Evolutionary conservation across 163 green algal species (phyloP).

Genomic region (Chloroidium sp.): DNA sequence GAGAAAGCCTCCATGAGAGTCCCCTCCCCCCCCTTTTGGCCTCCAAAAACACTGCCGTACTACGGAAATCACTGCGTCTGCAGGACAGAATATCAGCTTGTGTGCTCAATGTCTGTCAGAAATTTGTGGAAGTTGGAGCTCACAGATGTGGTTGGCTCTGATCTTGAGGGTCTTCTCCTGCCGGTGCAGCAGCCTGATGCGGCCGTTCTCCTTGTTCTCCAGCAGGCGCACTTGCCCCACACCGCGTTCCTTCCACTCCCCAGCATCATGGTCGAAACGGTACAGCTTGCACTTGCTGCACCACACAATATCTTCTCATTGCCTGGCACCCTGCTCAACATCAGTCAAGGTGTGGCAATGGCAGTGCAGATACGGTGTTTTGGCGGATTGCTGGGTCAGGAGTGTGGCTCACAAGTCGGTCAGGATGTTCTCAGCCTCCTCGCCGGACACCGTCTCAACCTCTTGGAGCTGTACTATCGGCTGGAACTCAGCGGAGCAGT

Average conservation of each 20-base stretch:
- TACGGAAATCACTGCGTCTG: too few relatives aligned
- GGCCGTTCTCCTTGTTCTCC: slow-evolving; percentile 86
- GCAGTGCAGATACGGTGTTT: not conserved
- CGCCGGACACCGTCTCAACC: slow-evolving; percentile 81
- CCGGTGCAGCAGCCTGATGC: slow-evolving; percentile 91
- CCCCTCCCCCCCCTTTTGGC: too few relatives aligned
- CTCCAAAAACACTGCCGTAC: too few relatives aligned
- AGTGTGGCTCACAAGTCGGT: slow-evolving; percentile 78
- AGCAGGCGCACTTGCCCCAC: slow-evolving; percentile 85
- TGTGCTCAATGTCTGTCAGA: too few relatives aligned
- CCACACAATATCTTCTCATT: not conserved
- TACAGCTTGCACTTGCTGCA: slow-evolving; percentile 98
- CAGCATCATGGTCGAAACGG: slow-evolving; percentile 80
- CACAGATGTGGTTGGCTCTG: slow-evolving; percentile 92
- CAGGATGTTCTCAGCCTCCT: slow-evolving; percentile 87
- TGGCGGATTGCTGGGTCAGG: not conserved
- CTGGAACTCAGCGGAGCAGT: slow-evolving; percentile 83
- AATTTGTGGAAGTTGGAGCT: not conserved
- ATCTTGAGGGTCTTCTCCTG: slow-evolving; percentile 99
- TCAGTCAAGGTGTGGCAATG: not conserved
- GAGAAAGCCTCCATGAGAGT: too few relatives aligned
- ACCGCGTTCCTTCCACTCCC: slow-evolving; percentile 98
- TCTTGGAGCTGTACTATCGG: slow-evolving; percentile 94
- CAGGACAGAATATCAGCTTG: too few relatives aligned
- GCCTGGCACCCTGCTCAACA: not conserved